Evolutionary conservation across 2,329 filamentous ascomycete genomes (phyloP), one percentile per base, ranked within the genome.

Genomic region (Aphanoascus verrucosus): DNA sequence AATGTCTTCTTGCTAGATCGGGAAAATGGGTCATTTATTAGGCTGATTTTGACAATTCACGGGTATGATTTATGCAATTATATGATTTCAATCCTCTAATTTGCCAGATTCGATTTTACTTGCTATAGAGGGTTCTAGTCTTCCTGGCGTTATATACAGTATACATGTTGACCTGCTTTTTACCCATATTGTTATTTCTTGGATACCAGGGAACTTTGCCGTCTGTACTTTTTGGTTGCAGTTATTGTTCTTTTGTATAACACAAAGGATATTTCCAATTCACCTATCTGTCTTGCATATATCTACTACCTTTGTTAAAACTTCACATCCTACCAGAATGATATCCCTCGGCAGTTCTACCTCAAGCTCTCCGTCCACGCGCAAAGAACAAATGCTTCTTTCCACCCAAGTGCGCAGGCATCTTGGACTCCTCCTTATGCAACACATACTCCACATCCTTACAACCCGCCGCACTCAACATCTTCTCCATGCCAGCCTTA

Each of bases 1-100:
- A 54, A 20, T 34, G n/a, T 48, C 15, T 52, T 52, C 20, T 41
- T 45, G 56, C 45, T 49, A 89, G 85, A 90, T 93, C 59, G 84
- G 88, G 59, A 89, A 89, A 68, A 91, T 93, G 86, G 86, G 87
- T 8, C 86, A 93, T 63, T 83, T 91, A 81, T 68, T 76, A 57
- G 68, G 70, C 64, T 73, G 65, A 52, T 34, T 20, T 50, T 9
- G n/a, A 28, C 23, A 34, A 19, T 32, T 45, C 9, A 19, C 17
- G 34, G 14, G 37, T 44, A 15, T 7, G 41, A 43, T 31, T 38
- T 54, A 40, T 42, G 37, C 42, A 34, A 8, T 23, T n/a, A 23
- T 14, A 12, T 34, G 12, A 6, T 45, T 12, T 15, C 20, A 8
- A 44, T 31, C 17, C 9, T 41, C 31, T 44, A 12, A 48, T 19